These are phyloP conservation scores for Alternaria ethzedia DNA, from an alignment of 2,329 filamentous ascomycete genomes.

Conservation along the genomic window DNA sequence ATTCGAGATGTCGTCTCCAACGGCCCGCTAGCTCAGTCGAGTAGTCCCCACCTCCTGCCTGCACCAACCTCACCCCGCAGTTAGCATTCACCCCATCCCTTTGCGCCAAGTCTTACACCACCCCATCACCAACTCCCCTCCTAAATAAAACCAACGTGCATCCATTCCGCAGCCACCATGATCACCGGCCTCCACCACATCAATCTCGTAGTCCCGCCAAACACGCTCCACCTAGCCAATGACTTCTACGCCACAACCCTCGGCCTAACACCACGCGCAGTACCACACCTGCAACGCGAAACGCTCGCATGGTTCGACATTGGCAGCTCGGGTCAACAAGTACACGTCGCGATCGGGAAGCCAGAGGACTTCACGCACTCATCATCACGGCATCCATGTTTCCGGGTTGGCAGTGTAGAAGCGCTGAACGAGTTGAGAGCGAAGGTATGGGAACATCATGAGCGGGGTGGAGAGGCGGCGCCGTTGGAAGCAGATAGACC, in stretches of 20 bases:
- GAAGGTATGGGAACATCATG: constrained; percentile 52
- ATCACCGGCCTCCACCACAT: not conserved
- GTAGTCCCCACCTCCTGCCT: no score
- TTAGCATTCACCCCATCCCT: not conserved
- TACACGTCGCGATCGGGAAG: constrained; percentile 50
- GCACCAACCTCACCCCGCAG: constrained; percentile 24
- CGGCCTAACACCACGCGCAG: constrained; percentile 59
- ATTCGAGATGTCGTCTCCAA: not conserved
- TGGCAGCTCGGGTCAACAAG: constrained; percentile 54
- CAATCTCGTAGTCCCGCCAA: not conserved
- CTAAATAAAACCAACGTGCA: not conserved
- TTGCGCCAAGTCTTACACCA: not conserved
- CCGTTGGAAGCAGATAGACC: constrained; percentile 63
- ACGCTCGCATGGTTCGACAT: constrained; percentile 65
- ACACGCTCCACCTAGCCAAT: not conserved
- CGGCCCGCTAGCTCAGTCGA: not conserved
- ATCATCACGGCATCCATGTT: not conserved
- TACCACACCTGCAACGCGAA: constrained; percentile 60
- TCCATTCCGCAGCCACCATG: not conserved
- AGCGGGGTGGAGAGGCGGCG: constrained; percentile 56
- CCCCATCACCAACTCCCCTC: not conserved
- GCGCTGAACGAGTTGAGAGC: not conserved
- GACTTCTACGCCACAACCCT: constrained; percentile 36
- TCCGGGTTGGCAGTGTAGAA: not conserved
- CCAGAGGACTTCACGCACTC: not conserved